Base-by-base conservation (phyloP, 495 filamentous ascomycete genomes). In the Saxophila tyrrhenica region DNA sequence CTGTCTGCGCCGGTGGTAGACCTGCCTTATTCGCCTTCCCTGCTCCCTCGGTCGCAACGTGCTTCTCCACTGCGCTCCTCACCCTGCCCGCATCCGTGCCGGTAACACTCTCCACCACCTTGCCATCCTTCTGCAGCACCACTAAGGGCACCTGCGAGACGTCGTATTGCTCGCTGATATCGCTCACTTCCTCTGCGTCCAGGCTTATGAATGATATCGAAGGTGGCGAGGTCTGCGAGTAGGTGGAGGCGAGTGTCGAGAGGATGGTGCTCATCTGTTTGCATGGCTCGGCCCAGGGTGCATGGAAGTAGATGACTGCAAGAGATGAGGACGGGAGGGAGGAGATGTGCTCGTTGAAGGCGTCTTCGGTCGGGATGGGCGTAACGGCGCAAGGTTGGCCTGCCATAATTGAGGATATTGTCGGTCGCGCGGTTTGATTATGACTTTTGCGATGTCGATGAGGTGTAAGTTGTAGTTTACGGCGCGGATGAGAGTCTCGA, bases 201-300 rank as follows among this genome's bases (percentile, higher is more conserved):
- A 96, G 77, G 61, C 80, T 82, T 55, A 92, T 75, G 82, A 95
- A 99, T 58, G 80, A 80, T 60, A 87, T 80, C 38, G 75, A 71
- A 1, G 75, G 79, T 19, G 86, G 82, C 42, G 73, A 67, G 50
- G 78, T 76, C 25, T 74, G 75, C 49, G 85, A 78, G 70, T 92
- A 91, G 59, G 89, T 84, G 57, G 79, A 77, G 51, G 90, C 89
- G 54, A 99, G 84, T 25, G 87, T 83, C 62, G 76, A 72, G 54
- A 99, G 82, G 52, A 95, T 84, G n/a, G 79, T 82, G 59, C 79
- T 78, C 89, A 95, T 95, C 70, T 95, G 89, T 51, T 84, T 77
- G 74, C 92, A 97, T 13, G 89, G 92, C 25, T 86, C 87, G n/a
- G 94, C 92, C 92, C 94, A 97, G 62, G 89, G 84, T 0, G 94